Evolutionary conservation across 2,329 filamentous ascomycete genomes (phyloP), one percentile per base, ranked within the genome.

Genomic region (Diaporthe citrichinensis): DNA sequence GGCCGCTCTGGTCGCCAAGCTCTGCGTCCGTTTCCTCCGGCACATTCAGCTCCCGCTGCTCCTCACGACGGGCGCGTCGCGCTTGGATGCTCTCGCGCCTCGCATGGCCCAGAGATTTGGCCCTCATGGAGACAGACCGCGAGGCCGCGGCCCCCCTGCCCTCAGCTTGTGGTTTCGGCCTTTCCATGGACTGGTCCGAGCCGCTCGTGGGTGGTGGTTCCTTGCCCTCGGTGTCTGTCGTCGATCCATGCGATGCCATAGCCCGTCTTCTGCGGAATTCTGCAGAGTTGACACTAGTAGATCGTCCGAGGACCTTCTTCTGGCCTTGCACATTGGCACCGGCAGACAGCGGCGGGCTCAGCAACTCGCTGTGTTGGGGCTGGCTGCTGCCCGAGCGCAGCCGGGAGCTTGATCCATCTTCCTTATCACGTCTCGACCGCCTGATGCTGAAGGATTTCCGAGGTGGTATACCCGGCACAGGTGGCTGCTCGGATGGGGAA

Each of bases 1-100:
- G 84, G 4, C 90, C 90, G 75, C 90, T 92, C 46, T 87, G 87
- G 75, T 92, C 90, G 25, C 89, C 91, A 36, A 95, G 86, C 74
- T 98, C 95, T 67, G 92, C 90, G 81, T 98, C 95, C 0, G 95
- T 98, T 85, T 98, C 97, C 83, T 98, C 96, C 0, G 94, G 80
- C 28, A 80, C 78, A 58, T 82, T 80, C 12, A 80, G 83, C 76
- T 84, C 83, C 14, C 76, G 71, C 72, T 76, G 75, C 36, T 94
- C 93, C 79, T 96, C 94, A 79, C 94, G 90, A 71, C 92, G 90
- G 73, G 92, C 90, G 72, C 96, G 92, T 74, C 96, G 91, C 61
- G 94, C 94, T 84, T 98, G 96, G 73, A 98, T 98, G 83, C 95
- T 98, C 83, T 98, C 96, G 76, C 95, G 91, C 53, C 96, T 91